Evolutionary conservation across 768 basidiomycete genomes (phyloP).

Genomic region (Tulasnella sp.): DNA sequence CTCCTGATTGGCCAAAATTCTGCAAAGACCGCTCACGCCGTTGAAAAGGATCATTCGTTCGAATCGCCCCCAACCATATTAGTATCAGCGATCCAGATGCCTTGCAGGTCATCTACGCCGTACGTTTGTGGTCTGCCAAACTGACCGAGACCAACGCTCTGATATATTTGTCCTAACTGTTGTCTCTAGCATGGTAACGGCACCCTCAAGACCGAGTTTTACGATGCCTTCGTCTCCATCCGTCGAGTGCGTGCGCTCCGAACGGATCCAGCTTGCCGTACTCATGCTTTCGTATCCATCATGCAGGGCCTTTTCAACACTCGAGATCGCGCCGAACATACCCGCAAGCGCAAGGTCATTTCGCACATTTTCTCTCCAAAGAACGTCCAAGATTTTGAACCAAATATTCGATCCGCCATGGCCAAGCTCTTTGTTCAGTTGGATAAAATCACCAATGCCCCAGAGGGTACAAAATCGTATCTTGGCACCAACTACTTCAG

Average conservation of each 20-base stretch:
- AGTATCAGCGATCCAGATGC: slow-evolving; percentile 76
- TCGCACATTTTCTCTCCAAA: slow-evolving; percentile 82
- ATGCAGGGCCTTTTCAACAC: slow-evolving; percentile 66
- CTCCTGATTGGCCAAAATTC: not conserved
- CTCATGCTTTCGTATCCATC: slow-evolving; percentile 22
- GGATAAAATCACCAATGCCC: slow-evolving; percentile 56
- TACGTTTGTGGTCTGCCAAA: slow-evolving; percentile 4
- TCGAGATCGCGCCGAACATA: slow-evolving; percentile 69
- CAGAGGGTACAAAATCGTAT: slow-evolving; percentile 10
- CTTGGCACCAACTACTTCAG: slow-evolving; percentile 21
- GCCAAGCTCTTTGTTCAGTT: slow-evolving; percentile 61
- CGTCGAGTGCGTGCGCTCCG: slow-evolving; percentile 39
- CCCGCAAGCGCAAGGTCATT: slow-evolving; percentile 88
- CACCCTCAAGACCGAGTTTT: slow-evolving; percentile 74
- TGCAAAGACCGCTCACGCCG: not conserved
- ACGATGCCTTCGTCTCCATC: slow-evolving; percentile 73
- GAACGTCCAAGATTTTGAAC: slow-evolving; percentile 81
- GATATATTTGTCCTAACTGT: no score
- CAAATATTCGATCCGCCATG: slow-evolving; percentile 63
- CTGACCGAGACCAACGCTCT: not conserved
- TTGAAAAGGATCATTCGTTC: slow-evolving; percentile 55
- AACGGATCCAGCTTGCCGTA: slow-evolving; percentile 24
- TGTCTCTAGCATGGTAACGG: slow-evolving; percentile 62
- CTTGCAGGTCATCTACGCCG: slow-evolving; percentile 65
- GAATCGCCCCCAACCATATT: slow-evolving; percentile 71